Percentiles rank a stretch among this genome's conserved stretches.
Evolutionary conservation across 768 basidiomycete genomes (phyloP).

Genomic region (Amanita brunnescens): DNA sequence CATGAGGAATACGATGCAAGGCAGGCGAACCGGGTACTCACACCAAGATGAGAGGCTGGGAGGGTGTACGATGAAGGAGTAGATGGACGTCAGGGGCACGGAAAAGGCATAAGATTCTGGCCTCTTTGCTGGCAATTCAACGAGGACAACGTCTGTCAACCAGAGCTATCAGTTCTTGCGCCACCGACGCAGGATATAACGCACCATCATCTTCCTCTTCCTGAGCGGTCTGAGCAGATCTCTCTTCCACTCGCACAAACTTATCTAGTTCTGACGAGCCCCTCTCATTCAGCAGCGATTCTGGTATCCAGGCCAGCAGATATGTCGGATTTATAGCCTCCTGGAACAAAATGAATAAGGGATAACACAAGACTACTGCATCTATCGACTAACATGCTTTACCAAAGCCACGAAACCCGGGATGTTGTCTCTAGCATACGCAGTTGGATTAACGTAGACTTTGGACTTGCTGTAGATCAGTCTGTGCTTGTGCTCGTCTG

Average conservation of each 20-base stretch:
- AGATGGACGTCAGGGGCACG: slow-evolving; percentile 83
- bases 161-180: background rate
- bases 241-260: slow-evolving; percentile 79
- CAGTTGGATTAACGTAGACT: slow-evolving; percentile 93
- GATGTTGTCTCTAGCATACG: slow-evolving; percentile 87
- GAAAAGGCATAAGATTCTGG: slow-evolving; percentile 94
- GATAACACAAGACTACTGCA: background rate
- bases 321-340: slow-evolving; percentile 70
- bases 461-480: slow-evolving; percentile 88
- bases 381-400: slow-evolving; percentile 54
- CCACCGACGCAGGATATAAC: slow-evolving; percentile 14
- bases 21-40: slow-evolving; percentile 20
- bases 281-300: slow-evolving; percentile 72
- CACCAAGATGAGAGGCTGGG: slow-evolving; percentile 83
- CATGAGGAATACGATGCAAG: slow-evolving; percentile 9
- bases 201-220: slow-evolving; percentile 71
- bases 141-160: slow-evolving; percentile 68
- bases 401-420: slow-evolving; percentile 91
- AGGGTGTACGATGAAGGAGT: slow-evolving; percentile 79
- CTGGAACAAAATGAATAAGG: slow-evolving; percentile 26
- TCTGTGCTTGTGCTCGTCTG: slow-evolving; percentile 57
- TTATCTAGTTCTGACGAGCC: slow-evolving; percentile 85
- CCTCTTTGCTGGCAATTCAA: slow-evolving; percentile 73
- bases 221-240: slow-evolving; percentile 21
- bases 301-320: slow-evolving; percentile 91